phyloP scores from a whole-genome alignment of 441 rosid genomes.

The Mallotus repandus region DNA sequence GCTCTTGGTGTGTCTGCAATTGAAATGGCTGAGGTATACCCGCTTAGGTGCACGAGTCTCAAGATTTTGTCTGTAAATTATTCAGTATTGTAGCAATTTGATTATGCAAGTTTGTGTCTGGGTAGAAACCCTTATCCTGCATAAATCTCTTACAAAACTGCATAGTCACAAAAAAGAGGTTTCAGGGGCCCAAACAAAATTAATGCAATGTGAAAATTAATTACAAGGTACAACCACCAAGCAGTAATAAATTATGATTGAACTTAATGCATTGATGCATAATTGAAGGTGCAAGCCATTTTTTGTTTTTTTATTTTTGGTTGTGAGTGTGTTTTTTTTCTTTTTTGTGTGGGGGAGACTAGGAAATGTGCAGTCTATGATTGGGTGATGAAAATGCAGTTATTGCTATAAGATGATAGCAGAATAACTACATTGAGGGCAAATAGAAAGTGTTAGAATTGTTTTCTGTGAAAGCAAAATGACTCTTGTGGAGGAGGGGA shows the following conservation, averaged over 20 bases:
- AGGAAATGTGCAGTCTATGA: not conserved
- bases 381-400: not conserved
- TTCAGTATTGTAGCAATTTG: not conserved
- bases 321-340: too few species aligned
- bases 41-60: constrained; percentile 19
- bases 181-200: not conserved
- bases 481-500: not conserved
- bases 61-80: constrained; percentile 8
- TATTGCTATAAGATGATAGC: not conserved
- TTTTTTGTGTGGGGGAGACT: too few species aligned
- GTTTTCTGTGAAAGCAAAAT: not conserved
- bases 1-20: constrained; percentile 99
- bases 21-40: constrained; percentile 98
- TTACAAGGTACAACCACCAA: not conserved
- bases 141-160: not conserved
- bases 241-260: not conserved
- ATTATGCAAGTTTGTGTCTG: not conserved
- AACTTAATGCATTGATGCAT: not conserved
- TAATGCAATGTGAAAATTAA: not conserved
- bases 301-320: too few species aligned
- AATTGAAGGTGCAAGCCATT: not conserved
- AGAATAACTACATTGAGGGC: not conserved
- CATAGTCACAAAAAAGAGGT: not conserved
- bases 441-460: not conserved
- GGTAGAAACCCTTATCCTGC: not conserved